A percentile compares a stretch with the other conserved stretches of the same genome.
Conservation (phyloP, 176 grass and related monocot species). For the Microstegium vimineum region DNA sequence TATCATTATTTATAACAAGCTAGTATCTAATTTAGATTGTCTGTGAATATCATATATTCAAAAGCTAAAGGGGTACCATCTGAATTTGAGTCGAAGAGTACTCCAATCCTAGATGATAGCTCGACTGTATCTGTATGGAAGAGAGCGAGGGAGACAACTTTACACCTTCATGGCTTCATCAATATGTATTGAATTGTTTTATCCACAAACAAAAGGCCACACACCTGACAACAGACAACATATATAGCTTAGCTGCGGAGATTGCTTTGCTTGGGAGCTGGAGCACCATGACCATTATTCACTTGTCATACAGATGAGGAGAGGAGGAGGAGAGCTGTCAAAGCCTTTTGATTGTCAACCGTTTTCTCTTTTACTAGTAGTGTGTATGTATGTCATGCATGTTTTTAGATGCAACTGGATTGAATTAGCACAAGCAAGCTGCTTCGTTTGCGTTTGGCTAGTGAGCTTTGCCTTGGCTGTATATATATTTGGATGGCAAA, state of each 20-base stretch:
- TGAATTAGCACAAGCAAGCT: no score
- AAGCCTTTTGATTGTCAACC: not conserved
- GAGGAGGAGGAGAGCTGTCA: not conserved
- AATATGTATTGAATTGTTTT: not conserved
- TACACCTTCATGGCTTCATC: not conserved
- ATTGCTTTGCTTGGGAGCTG: slow-evolving; percentile 24
- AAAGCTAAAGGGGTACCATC: not conserved
- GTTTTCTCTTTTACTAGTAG: not conserved
- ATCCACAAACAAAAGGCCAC: no score
- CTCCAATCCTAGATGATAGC: no score
- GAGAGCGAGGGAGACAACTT: not conserved
- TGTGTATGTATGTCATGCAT: not conserved
- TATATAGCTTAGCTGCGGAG: not conserved
- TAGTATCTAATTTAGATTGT: no score
- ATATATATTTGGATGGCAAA: no score
- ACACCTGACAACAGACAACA: no score
- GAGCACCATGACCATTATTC: not conserved
- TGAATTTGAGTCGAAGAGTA: not conserved
- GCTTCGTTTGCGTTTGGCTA: no score
- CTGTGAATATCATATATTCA: not conserved
- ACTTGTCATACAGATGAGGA: not conserved
- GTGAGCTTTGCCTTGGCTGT: no score
- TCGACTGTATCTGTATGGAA: no score
- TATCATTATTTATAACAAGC: not conserved
- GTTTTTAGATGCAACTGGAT: no score